Evolutionary conservation across 148 eudicot genomes (phyloP).

Genomic region (Nyssa sinensis): DNA sequence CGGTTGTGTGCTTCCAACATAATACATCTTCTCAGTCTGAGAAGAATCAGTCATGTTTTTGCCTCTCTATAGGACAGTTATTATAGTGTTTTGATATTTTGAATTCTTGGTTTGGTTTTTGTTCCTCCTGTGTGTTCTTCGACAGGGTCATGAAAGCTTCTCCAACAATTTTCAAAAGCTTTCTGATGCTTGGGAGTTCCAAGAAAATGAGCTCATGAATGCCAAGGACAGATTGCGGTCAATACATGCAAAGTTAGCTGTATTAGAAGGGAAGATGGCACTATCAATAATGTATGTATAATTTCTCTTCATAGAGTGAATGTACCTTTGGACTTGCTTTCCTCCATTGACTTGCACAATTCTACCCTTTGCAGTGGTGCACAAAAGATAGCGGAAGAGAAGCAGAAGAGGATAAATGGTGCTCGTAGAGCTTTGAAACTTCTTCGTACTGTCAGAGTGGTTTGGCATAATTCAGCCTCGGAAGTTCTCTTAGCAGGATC

Average conservation of each 20-base stretch:
- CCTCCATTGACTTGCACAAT: neutral
- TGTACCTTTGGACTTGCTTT: neutral
- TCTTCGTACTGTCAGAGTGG: conserved; percentile 54
- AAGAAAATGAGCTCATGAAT: conserved; percentile 81
- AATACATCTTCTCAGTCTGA: neutral
- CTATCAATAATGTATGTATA: conserved; percentile 62
- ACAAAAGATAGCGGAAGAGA: conserved; percentile 55
- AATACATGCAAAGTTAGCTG: conserved; percentile 73
- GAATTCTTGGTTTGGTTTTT: neutral
- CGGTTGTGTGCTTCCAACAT: neutral
- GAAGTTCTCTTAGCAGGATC: conserved; percentile 85
- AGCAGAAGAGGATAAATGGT: conserved; percentile 60
- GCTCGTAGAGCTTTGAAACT: conserved; percentile 59
- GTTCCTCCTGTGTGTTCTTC: conserved; percentile 8
- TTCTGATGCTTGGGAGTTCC: conserved; percentile 85
- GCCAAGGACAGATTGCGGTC: conserved; percentile 64
- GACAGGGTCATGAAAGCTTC: conserved; percentile 45
- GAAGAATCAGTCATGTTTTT: neutral
- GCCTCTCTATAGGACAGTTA: neutral
- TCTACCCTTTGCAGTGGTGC: conserved; percentile 49
- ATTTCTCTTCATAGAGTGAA: neutral
- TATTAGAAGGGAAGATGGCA: conserved; percentile 84
- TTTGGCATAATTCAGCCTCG: conserved; percentile 89
- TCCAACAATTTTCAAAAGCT: conserved; percentile 46
- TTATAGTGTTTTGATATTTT: neutral